Base-by-base conservation (phyloP, 495 filamentous ascomycete species). In the Aspergillus homomorphus region DNA sequence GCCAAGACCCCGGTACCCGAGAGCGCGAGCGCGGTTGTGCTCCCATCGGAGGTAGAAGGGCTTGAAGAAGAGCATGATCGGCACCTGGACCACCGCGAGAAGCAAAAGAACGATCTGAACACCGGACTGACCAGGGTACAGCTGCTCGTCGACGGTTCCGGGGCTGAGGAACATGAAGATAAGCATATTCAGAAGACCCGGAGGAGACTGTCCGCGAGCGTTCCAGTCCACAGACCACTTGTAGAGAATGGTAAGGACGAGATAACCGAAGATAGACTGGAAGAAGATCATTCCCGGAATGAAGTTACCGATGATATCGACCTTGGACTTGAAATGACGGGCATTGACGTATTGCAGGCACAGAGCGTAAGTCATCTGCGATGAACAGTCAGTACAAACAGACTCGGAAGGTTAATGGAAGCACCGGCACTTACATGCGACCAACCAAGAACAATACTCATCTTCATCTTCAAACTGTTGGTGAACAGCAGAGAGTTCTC, bases 401-500 rank as follows among this genome's bases (percentile, higher is more conserved):
- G 33, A 18, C n/a, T 18, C 10, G 15, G 6, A 38, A 14, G 2
- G 38, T 51, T 38, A 15, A 38, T 18, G 0, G 3, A 23, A 20
- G n/a, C 6, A 59, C 45, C 45, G 19, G 15, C 50, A 71, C 83
- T 74, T 74, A 85, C 83, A 74, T 98, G 93, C 59, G 82, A 82
- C 94, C 94, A 99, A 51, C 94, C 94, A 64, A 99, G 78, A 57
- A 97, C 78, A 67, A 99, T 95, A 79, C 89, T 92, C 71, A 98
- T 88, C 81, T 99, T 99, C 94, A 99, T 98, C 85, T 99, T 99
- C 84, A 93, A 91, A 74, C 89, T 93, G 87, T 99, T 98, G 62
- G 83, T 84, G 77, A 98, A 99, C 21, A 98, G 80, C 26, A 99
- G 77, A 54, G 92, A 87, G 69, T 99, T 99, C 54, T 96, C 92